Percentiles rank a stretch among this genome's conserved stretches.
phyloP scores from a whole-genome alignment of 257 asterid genomes.

The Apocynum venetum region DNA sequence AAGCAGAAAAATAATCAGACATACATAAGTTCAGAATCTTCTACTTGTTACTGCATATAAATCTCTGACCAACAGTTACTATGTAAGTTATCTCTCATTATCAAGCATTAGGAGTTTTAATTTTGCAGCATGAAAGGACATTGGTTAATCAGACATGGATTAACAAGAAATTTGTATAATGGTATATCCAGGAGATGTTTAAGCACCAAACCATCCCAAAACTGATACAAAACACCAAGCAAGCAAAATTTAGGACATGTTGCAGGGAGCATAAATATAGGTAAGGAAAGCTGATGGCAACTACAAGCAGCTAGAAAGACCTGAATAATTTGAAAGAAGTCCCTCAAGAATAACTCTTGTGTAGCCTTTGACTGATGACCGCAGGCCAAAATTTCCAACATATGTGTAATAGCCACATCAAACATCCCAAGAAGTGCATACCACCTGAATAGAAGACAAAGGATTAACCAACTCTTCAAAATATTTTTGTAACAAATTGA shows the following conservation, averaged over 20 bases:
- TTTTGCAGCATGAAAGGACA: background rate
- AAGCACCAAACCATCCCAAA: background rate
- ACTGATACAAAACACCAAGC: background rate
- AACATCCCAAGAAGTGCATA: constrained; percentile 83
- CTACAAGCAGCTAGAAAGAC: constrained; percentile 33
- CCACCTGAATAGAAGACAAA: constrained; percentile 67
- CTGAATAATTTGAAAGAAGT: constrained; percentile 80
- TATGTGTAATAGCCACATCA: constrained; percentile 80
- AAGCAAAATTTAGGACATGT: background rate
- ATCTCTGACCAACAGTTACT: background rate
- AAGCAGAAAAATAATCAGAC: background rate
- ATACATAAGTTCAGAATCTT: background rate
- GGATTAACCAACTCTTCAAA: constrained; percentile 20
- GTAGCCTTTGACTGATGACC: constrained; percentile 84
- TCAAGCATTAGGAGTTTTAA: background rate
- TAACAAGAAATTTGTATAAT: background rate
- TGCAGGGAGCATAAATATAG: background rate
- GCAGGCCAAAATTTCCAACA: constrained; percentile 81
- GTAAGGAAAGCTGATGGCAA: constrained; percentile 4
- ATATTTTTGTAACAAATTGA: constrained; percentile 5
- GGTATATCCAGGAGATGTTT: background rate
- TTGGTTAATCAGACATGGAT: background rate
- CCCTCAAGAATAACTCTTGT: constrained; percentile 86
- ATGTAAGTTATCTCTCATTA: background rate
- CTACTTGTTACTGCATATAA: background rate